Evolutionary conservation across 345 rosid genomes (phyloP), one percentile per base, ranked within the genome.

Genomic region (Syzygium grande): DNA sequence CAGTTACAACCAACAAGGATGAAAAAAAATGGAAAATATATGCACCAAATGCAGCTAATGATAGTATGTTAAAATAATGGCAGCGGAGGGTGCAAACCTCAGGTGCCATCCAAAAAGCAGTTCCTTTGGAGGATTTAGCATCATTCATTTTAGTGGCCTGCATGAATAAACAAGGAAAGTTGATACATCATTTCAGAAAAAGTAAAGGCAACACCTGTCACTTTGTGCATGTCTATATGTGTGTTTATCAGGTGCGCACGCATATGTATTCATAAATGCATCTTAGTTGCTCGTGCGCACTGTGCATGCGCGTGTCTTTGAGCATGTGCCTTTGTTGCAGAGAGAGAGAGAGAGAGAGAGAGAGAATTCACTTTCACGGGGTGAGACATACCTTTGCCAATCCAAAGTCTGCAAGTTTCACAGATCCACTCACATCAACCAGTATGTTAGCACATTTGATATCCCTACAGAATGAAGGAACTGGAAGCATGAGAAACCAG

Each of bases 361-460:
- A 73, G 85, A 29, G 51, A 54, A 52, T 52, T 49, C 85, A 86
- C 29, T 41, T 19, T 19, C 85, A 13, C 59, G 25, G 80, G 80
- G 61, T 29, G 68, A 83, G 23, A 27, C 29, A 85, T 73, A 91
- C 89, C 90, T 86, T 92, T 22, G 93, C 91, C 89, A 92, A 85
- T 68, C 93, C 93, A 90, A 92, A 92, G 88, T 88, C 92, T 78
- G 93, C 91, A 29, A 92, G 93, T 84, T 89, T 92, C 86, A 92
- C 90, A 12, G 87, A 89, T 56, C 92, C 92, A 43, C 17, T 88
- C 11, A 86, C 90, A 80, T 89, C 90, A 23, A 92, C 92, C 86
- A 90, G 51, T 25, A 92, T 89, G 86, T 90, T 92, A 51, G 93
- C 93, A 88, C 93, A 92, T 89, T 92, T 92, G 88, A 92, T 84